Evolutionary conservation across 805 yeast genomes (phyloP), one percentile per base, ranked within the genome.

Genomic region (Nakazawaea anatomiae): DNA sequence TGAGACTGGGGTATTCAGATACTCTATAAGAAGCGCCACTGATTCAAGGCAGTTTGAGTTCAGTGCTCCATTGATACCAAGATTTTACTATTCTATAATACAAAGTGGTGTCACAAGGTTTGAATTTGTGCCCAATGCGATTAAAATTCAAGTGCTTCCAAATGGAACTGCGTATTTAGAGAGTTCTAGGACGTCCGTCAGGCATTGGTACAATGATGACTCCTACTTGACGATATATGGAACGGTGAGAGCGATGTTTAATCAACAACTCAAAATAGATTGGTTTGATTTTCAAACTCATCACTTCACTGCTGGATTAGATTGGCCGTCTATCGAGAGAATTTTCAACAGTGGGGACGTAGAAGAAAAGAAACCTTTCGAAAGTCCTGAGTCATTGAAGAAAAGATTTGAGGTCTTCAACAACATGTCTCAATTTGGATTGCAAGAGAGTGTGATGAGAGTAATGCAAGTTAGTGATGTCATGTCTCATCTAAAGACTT

Each of bases 391-490:
- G 18, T 42, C 53, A 2, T 50, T 50, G 39, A 51, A 51, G 47
- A 54, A 57, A 4, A 64, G 68, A 36, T 70, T 74, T 39, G 66
- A 68, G 41, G 82, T 83, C 0, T 73, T 73, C 54, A 69, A 73
- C 43, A 69, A 69, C 40, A 66, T 82, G 50, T 70, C 82, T 4
- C 74, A 75, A 49, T 77, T 77, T 55, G 96, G 96, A 0, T 65
- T 86, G 5, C 82, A 80, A 50, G 82, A 78, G 47, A 75, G 76
- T 39, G 82, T 87, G 6, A 77, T 87, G 80, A 70, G 92, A 53
- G 73, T 83, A 27, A 66, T 89, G 68, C 92, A 87, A 63, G 79
- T 87, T 4, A 77, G 89, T 41, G 94, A 88, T 64, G 84, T 85
- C 8, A 85, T 89, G 89, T 74, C 89, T 0, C 79, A 80, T 54